Conservation (phyloP, 2,329 filamentous ascomycete genomes). For the Trichoderma guizhouense region DNA sequence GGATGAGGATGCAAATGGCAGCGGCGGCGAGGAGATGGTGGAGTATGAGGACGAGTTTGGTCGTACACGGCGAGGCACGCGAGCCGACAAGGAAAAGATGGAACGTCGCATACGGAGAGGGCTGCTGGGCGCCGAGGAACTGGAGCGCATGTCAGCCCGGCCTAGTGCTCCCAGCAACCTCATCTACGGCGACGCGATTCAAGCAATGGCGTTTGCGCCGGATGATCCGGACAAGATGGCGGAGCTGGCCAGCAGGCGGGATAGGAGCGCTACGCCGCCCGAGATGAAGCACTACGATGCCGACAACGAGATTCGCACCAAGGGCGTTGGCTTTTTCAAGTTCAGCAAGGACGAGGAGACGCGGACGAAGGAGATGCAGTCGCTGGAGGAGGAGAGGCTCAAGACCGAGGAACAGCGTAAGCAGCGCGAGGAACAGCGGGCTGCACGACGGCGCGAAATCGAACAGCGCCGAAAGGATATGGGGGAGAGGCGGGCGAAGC, state of each 20-base stretch:
- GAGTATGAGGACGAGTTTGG: conserved; percentile 94
- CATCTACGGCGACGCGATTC: conserved; percentile 83
- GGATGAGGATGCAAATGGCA: conserved; percentile 40
- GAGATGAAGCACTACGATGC: conserved; percentile 83
- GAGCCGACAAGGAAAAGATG: conserved; percentile 62
- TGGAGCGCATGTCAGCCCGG: conserved; percentile 66
- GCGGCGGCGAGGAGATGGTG: conserved; percentile 58
- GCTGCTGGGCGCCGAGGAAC: conserved; percentile 54
- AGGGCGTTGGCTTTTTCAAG: conserved; percentile 87
- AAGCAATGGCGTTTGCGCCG: conserved; percentile 77
- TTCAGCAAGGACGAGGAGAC: conserved; percentile 74
- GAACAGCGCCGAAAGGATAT: conserved; percentile 62
- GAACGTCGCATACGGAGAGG: conserved; percentile 52
- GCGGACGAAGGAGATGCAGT: conserved; percentile 69
- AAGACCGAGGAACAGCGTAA: conserved; percentile 64
- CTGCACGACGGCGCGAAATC: conserved; percentile 58
- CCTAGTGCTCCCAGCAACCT: conserved; percentile 65
- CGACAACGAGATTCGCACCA: conserved; percentile 74
- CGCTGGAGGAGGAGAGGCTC: conserved; percentile 62
- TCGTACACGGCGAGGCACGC: conserved; percentile 70
- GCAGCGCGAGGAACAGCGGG: conserved; percentile 54
- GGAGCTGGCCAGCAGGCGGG: conserved; percentile 70
- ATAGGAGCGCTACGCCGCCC: conserved; percentile 77
- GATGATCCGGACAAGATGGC: conserved; percentile 73
- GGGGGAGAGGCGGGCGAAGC: conserved; percentile 59